Percentiles rank a stretch among this genome's conserved stretches.
Evolutionary conservation across 805 yeast genomes (phyloP).

Genomic region (Candida saitoana): DNA sequence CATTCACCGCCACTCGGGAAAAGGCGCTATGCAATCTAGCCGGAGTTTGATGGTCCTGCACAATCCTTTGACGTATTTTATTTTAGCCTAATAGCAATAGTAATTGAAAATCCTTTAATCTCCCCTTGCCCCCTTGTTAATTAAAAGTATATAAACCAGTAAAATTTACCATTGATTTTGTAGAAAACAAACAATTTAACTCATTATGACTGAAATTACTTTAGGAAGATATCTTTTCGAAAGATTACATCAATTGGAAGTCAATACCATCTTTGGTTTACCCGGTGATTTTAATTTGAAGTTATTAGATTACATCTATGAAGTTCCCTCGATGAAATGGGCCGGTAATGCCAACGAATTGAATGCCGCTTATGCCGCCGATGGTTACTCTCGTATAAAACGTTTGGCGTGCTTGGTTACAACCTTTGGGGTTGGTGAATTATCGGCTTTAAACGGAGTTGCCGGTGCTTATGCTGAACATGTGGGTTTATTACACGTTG

Average conservation of each 20-base stretch:
- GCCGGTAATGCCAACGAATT: slow-evolving; percentile 88
- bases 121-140: too few species aligned
- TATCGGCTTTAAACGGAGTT: slow-evolving; percentile 78
- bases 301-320: slow-evolving; percentile 66
- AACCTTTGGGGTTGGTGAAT: slow-evolving; percentile 90
- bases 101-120: too few species aligned
- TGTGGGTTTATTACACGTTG: slow-evolving; percentile 79
- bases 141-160: too few species aligned
- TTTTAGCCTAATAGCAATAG: too few species aligned
- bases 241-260: slow-evolving; percentile 68
- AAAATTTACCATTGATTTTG: slow-evolving; percentile 23
- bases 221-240: slow-evolving; percentile 77
- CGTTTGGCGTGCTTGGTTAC: slow-evolving; percentile 72
- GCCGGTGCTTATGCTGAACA: slow-evolving; percentile 90
- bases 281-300: slow-evolving; percentile 82
- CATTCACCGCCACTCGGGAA: too few species aligned
- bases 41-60: too few species aligned
- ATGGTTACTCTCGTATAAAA: slow-evolving; percentile 81
- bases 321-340: slow-evolving; percentile 76
- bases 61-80: too few species aligned
- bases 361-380: slow-evolving; percentile 86
- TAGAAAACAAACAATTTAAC: slow-evolving; percentile 20
- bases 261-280: slow-evolving; percentile 70
- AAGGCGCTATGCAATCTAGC: too few species aligned
- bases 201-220: slow-evolving; percentile 43